Percentiles rank a stretch among this genome's conserved stretches.
Conservation (phyloP, 1,284 basidiomycete genomes). For the Cutaneotrichosporon cavernicola region DNA sequence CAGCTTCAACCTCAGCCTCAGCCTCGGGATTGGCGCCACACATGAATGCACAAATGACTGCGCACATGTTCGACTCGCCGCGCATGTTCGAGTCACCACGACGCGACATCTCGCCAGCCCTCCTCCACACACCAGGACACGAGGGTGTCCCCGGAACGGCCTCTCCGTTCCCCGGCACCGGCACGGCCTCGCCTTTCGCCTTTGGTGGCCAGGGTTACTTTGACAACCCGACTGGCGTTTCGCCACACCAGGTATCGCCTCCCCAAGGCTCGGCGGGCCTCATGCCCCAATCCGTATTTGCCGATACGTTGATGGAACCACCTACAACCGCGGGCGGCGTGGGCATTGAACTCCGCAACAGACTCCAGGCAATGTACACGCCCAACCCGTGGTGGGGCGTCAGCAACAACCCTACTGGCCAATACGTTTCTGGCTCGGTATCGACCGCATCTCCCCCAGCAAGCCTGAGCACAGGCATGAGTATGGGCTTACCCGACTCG, state of each 20-base stretch:
- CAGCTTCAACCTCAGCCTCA: too few relatives aligned
- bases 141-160: neutral
- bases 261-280: neutral
- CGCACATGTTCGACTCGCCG: too few relatives aligned
- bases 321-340: constrained; percentile 14
- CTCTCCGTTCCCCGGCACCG: neutral
- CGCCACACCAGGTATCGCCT: neutral
- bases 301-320: neutral
- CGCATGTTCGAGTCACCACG: neutral
- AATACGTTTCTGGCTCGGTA: neutral
- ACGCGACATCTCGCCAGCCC: constrained; percentile 1
- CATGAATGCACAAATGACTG: neutral
- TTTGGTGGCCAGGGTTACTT: neutral
- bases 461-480: neutral
- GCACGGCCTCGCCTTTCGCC: neutral
- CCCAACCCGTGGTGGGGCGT: constrained; percentile 31
- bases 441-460: neutral
- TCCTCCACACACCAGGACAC: neutral
- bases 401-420: neutral
- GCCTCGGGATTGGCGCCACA: neutral
- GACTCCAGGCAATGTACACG: constrained; percentile 48
- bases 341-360: constrained; percentile 39
- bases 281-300: neutral
- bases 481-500: neutral
- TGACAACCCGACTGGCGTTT: neutral